Percentiles rank a stretch among this genome's conserved stretches.
These are phyloP conservation scores for Colletotrichum sp. DNA, from an alignment of 2,329 filamentous ascomycete genomes.

Conservation along the genomic window DNA sequence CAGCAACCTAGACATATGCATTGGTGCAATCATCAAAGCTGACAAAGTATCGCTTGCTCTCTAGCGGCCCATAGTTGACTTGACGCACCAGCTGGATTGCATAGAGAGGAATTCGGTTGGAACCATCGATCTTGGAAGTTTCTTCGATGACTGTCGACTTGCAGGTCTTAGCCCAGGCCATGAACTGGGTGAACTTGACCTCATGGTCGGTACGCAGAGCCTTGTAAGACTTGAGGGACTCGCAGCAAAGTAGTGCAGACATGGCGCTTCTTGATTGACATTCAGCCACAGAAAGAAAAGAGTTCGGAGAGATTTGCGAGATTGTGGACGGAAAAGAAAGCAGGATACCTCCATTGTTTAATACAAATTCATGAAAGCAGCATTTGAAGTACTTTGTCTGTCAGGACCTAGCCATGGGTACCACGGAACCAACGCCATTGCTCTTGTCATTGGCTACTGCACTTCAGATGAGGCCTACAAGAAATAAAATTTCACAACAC, in stretches of 20 bases:
- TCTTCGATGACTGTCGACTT: background rate
- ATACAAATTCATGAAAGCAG: background rate
- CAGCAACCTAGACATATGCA: slow-evolving; percentile 36
- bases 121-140: slow-evolving; percentile 5
- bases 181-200: slow-evolving; percentile 26
- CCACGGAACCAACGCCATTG: background rate
- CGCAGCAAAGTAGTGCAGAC: slow-evolving; percentile 29
- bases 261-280: background rate
- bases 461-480: slow-evolving; percentile 1
- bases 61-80: slow-evolving; percentile 47
- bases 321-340: background rate
- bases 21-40: slow-evolving; percentile 3
- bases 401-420: background rate
- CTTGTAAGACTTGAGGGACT: slow-evolving; percentile 24
- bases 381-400: background rate
- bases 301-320: background rate
- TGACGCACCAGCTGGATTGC: slow-evolving; percentile 47
- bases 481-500: background rate
- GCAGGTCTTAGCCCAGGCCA: slow-evolving; percentile 35
- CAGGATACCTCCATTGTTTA: background rate
- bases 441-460: background rate
- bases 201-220: slow-evolving; percentile 27
- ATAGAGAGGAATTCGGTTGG: slow-evolving; percentile 16
- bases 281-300: background rate
- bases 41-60: slow-evolving; percentile 47